Evolutionary conservation across 305 asterid genomes (phyloP), one percentile per base, ranked within the genome.

Genomic region (Fraxinus greggii): DNA sequence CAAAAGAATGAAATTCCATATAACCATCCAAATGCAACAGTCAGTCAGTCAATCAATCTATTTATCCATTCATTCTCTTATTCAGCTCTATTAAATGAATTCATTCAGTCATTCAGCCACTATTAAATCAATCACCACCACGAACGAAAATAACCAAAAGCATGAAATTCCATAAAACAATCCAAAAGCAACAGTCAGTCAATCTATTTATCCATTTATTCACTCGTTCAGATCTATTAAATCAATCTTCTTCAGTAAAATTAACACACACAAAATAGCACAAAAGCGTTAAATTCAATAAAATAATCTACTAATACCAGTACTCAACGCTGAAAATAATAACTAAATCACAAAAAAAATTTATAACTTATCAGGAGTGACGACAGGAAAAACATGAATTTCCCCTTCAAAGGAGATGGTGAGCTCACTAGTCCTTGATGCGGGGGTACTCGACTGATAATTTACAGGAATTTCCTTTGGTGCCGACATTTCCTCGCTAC

Each of bases 351-450:
- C 5, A 42, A n/a, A 42, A 42, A 36, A 13, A 4, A n/a, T n/a
- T n/a, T n/a, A n/a, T n/a, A n/a, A n/a, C 94, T 88, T 89, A n/a
- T 92, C 91, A 63, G 91, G 94, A 72, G 94, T 89, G 85, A 92
- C 91, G 72, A 88, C 90, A 17, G 92, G 95, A 69, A 90, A 92
- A 61, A 92, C 95, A 79, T 90, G 88, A 4, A 90, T 89, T 88
- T 90, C 90, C 28, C 95, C 95, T 85, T 90, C 92, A 48, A 84
- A 87, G 24, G 81, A 80, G 63, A 84, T 51, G 1, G 84, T 67
- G 80, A 86, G 85, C 73, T 86, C 89, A 59, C 87, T 74, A 80
- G 82, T 82, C 83, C 81, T 74, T 12, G 86, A 54, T 65, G 78
- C 61, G 3, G 86, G 65, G 67, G 70, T 67, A 51, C 75, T 78